Evolutionary conservation across 805 yeast species (phyloP).

Genomic region (Lipomyces japonicus): DNA sequence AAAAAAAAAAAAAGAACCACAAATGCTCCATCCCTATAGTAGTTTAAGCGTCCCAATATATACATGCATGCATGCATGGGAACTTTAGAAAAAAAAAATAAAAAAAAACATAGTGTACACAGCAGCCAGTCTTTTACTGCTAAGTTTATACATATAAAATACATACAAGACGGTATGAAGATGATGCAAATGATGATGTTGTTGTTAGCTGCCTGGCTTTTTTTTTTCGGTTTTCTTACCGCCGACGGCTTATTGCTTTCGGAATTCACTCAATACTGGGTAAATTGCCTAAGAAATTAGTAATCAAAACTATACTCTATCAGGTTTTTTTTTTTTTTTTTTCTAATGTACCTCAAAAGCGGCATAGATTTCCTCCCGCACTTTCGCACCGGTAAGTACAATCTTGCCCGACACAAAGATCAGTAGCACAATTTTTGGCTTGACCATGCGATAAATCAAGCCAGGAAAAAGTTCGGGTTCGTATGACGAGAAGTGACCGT

Average conservation of each 20-base stretch:
- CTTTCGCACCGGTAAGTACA: constrained; percentile 97
- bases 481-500: constrained; percentile 84
- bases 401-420: constrained; percentile 97
- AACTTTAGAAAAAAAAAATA: background rate
- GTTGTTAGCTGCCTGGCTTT: too few relatives aligned
- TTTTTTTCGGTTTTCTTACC: too few relatives aligned
- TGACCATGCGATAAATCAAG: constrained; percentile 97
- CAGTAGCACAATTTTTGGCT: constrained; percentile 92
- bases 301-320: background rate
- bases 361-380: constrained; percentile 95
- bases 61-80: too few relatives aligned
- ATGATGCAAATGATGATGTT: too few relatives aligned
- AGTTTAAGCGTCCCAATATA: too few relatives aligned
- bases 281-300: constrained; percentile 60
- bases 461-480: constrained; percentile 99
- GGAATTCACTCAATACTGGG: constrained; percentile 96
- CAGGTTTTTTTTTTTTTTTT: background rate
- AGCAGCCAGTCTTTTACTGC: too few relatives aligned
- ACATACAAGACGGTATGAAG: too few relatives aligned
- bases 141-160: too few relatives aligned
- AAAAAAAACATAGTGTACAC: background rate
- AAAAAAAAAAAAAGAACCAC: too few relatives aligned
- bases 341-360: constrained; percentile 64
- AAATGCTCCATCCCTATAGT: too few relatives aligned
- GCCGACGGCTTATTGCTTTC: constrained; percentile 54